A percentile compares a stretch with the other conserved stretches of the same genome.
Conservation (phyloP, 352 stramenopile species). For the Hyaloperonospora brassicae region DNA sequence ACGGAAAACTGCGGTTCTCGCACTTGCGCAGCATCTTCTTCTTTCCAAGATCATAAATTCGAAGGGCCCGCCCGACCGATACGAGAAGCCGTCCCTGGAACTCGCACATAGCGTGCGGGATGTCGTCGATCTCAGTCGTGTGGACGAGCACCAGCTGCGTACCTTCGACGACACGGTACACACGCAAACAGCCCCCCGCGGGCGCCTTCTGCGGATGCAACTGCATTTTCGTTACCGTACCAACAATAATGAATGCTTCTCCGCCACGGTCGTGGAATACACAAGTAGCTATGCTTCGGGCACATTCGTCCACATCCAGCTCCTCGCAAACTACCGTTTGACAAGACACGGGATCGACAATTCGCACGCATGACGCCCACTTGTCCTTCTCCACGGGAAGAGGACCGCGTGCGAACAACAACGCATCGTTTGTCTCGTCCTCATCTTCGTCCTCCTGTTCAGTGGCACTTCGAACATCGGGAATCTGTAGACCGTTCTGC, state of each 20-base stretch:
- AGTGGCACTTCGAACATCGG: slow-evolving; percentile 38
- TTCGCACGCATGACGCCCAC: slow-evolving; percentile 97
- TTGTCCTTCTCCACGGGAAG: slow-evolving; percentile 56
- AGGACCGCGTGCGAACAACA: slow-evolving; percentile 54
- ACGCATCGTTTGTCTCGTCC: slow-evolving; percentile 70
- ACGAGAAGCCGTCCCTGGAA: slow-evolving; percentile 97
- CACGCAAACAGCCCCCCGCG: slow-evolving; percentile 69
- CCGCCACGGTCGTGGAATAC: slow-evolving; percentile 93
- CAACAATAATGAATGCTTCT: slow-evolving; percentile 96
- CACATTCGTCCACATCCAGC: slow-evolving; percentile 90
- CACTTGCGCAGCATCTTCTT: slow-evolving; percentile 99
- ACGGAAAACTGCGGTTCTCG: slow-evolving; percentile 92
- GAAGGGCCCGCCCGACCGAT: slow-evolving; percentile 91
- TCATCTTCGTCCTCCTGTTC: slow-evolving; percentile 78
- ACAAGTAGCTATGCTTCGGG: slow-evolving; percentile 89
- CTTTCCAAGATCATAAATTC: slow-evolving; percentile 99
- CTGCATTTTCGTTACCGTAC: slow-evolving; percentile 92
- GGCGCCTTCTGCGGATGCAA: slow-evolving; percentile 83
- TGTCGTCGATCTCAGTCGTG: slow-evolving; percentile 93
- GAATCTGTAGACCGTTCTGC: slow-evolving; percentile 52
- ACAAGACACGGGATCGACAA: slow-evolving; percentile 92
- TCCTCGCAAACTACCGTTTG: slow-evolving; percentile 87
- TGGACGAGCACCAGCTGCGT: slow-evolving; percentile 94
- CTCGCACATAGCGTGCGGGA: slow-evolving; percentile 94
- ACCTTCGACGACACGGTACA: slow-evolving; percentile 92